Percentiles rank a stretch among this genome's conserved stretches.
phyloP scores from a whole-genome alignment of 2,329 filamentous ascomycete genomes.

The Colletotrichum eleusines region DNA sequence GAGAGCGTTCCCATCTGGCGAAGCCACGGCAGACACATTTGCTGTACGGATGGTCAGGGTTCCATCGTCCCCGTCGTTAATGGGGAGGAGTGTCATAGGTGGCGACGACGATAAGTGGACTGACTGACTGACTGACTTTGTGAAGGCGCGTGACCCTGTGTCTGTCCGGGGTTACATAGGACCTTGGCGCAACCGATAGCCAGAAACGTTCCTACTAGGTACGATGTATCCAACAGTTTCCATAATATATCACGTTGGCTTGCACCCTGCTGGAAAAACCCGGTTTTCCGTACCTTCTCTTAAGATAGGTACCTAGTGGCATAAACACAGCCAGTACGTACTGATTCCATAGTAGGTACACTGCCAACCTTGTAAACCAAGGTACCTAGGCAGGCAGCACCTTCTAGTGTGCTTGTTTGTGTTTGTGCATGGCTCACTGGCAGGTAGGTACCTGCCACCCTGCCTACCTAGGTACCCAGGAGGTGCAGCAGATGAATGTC shows the following conservation, averaged over 20 bases:
- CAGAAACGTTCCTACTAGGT: no score
- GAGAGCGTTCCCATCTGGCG: neutral
- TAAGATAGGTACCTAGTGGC: no score
- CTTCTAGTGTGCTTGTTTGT: neutral
- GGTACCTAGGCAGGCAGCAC: neutral
- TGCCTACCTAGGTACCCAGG: neutral
- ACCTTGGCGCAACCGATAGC: no score
- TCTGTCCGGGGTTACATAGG: no score
- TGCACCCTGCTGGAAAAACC: neutral
- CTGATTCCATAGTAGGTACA: neutral
- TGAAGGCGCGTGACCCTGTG: neutral
- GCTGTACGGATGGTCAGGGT: no score
- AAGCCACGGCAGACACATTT: neutral
- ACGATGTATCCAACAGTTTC: no score
- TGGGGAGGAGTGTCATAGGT: neutral
- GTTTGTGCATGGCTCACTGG: neutral
- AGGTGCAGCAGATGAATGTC: neutral
- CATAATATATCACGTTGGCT: no score
- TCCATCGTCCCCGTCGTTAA: neutral
- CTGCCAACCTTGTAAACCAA: no score
- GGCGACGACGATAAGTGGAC: no score
- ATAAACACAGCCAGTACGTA: neutral
- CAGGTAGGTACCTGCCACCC: neutral
- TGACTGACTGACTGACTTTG: no score
- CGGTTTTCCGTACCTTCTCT: neutral